Percentiles rank a stretch among this genome's conserved stretches.
phyloP scores from a whole-genome alignment of 345 rosid genomes.

The Eucalyptus polybractea region DNA sequence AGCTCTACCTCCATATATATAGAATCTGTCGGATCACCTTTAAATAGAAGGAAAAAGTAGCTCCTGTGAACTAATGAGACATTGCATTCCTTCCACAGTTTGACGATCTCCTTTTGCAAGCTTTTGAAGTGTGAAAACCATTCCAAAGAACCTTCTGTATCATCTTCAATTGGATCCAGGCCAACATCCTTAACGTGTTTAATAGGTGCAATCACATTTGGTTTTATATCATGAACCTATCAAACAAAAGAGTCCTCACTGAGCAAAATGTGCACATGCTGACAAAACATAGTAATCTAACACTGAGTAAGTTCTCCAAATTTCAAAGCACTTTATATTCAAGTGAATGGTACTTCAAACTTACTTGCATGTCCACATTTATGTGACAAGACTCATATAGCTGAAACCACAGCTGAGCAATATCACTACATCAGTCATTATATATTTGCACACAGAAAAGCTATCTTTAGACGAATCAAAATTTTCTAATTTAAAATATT shows the following conservation, averaged over 20 bases:
- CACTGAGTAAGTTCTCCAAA: background rate
- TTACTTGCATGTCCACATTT: background rate
- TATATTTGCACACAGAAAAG: background rate
- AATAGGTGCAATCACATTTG: background rate
- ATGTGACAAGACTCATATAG: background rate
- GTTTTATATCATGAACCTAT: slow-evolving; percentile 33
- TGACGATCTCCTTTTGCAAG: slow-evolving; percentile 45
- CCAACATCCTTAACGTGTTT: slow-evolving; percentile 56
- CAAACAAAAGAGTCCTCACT: background rate
- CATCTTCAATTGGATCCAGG: slow-evolving; percentile 59
- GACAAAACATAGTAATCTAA: background rate
- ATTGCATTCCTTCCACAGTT: no score
- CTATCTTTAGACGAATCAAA: background rate
- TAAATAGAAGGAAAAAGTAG: background rate
- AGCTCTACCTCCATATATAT: slow-evolving; percentile 85
- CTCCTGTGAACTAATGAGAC: no score
- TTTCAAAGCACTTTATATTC: background rate
- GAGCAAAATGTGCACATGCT: background rate
- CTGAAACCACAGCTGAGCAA: background rate
- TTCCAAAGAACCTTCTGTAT: slow-evolving; percentile 8
- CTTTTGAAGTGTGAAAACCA: slow-evolving; percentile 60
- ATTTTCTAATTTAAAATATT: background rate
- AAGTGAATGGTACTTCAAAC: background rate
- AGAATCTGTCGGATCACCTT: slow-evolving; percentile 30
- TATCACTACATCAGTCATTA: fast-evolving